phyloP scores from a whole-genome alignment of 1,284 basidiomycete species.

The Mycena citricolor region DNA sequence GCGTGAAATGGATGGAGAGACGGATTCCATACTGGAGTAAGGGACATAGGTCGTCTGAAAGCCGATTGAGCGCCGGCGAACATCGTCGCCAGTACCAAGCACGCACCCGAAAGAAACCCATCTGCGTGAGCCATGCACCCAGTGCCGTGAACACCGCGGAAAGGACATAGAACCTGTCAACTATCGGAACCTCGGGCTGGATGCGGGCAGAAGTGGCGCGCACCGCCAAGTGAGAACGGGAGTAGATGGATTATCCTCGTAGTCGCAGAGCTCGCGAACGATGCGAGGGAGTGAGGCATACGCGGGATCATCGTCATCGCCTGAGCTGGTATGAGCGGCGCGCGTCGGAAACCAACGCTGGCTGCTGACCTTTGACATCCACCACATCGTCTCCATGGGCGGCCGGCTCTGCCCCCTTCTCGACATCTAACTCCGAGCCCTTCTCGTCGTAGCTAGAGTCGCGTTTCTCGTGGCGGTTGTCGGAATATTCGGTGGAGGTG shows the following conservation, averaged over 20 bases:
- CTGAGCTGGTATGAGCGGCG: conserved; percentile 5
- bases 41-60: conserved; percentile 28
- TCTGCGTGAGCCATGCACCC: conserved; percentile 28
- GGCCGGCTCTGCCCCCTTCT: conserved; percentile 17
- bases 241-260: conserved; percentile 26
- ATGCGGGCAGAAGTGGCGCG: too few relatives aligned
- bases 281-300: conserved; percentile 26
- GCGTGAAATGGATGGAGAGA: not conserved
- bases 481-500: conserved; percentile 10
- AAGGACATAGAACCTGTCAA: conserved; percentile 25
- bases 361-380: conserved; percentile 20
- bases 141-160: conserved; percentile 27
- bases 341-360: not conserved
- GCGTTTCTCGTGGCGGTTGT: conserved; percentile 3
- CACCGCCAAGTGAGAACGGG: conserved; percentile 29
- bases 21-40: conserved; percentile 28
- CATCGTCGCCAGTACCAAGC: too few relatives aligned
- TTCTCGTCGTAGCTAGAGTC: conserved; percentile 21
- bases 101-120: conserved; percentile 29
- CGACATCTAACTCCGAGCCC: conserved; percentile 15
- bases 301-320: conserved; percentile 27
- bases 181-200: too few relatives aligned
- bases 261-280: conserved; percentile 28
- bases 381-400: conserved; percentile 14
- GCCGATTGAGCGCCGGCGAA: not conserved